phyloP scores from a whole-genome alignment of 78 protist species.

The Dictyostelium citrinum region DNA sequence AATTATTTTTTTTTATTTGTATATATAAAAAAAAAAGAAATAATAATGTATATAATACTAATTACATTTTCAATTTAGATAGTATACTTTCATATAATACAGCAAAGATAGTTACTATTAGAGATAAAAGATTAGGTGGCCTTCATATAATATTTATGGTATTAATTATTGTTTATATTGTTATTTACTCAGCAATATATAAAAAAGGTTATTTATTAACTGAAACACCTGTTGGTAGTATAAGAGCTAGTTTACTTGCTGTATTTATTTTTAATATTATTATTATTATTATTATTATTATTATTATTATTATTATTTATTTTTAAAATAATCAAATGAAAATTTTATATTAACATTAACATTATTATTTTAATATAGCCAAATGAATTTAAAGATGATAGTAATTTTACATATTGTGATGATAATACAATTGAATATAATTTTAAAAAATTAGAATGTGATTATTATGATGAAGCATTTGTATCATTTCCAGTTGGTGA shows the following conservation, averaged over 20 bases:
- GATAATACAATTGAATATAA: not conserved
- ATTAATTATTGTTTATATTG: conserved; percentile 29
- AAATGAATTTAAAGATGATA: not conserved
- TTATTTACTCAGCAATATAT: conserved; percentile 4
- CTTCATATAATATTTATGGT: conserved; percentile 53
- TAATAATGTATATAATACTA: no score
- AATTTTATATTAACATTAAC: not conserved
- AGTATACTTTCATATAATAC: not conserved
- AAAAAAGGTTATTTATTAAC: conserved; percentile 19
- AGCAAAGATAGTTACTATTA: conserved; percentile 35
- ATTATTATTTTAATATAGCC: not conserved
- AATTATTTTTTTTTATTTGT: not conserved
- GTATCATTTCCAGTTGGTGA: conserved; percentile 39
- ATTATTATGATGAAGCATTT: conserved; percentile 60
- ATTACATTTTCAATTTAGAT: not conserved
- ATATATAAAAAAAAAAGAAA: no score
- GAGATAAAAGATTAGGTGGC: conserved; percentile 66
- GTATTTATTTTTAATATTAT: not conserved
- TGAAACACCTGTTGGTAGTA: not conserved
- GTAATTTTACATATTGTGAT: not conserved
- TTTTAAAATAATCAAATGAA: not conserved
- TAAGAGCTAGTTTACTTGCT: not conserved
- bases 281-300: no score
- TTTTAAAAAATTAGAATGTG: conserved; percentile 1
- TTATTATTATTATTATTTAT: not conserved